Evolutionary conservation across 2,329 filamentous ascomycete species (phyloP).

Genomic region (Fusarium sororula): DNA sequence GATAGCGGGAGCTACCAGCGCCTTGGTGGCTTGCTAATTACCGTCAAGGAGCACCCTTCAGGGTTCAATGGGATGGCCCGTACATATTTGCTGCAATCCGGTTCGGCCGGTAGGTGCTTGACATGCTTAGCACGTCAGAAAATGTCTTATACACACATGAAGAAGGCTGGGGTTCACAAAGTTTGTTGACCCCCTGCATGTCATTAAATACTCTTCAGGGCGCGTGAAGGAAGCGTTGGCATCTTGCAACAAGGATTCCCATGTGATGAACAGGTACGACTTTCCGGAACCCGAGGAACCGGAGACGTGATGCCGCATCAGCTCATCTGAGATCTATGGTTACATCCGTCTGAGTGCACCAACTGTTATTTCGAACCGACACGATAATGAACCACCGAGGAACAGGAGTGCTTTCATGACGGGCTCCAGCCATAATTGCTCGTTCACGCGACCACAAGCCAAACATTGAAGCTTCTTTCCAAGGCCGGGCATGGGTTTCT

Average conservation of each 20-base stretch:
- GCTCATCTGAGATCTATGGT: neutral
- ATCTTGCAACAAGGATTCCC: slow-evolving; percentile 27
- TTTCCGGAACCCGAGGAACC: neutral
- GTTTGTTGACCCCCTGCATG: slow-evolving; percentile 11
- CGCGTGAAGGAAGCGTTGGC: slow-evolving; percentile 5
- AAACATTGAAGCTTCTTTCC: slow-evolving; percentile 7
- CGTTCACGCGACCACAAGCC: slow-evolving; percentile 8
- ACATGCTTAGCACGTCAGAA: slow-evolving; percentile 11
- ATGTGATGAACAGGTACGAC: slow-evolving; percentile 20
- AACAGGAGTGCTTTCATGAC: neutral
- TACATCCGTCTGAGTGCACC: neutral
- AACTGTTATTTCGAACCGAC: neutral
- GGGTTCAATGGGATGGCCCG: slow-evolving; percentile 19
- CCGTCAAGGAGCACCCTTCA: slow-evolving; percentile 22
- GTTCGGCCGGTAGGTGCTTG: slow-evolving; percentile 27
- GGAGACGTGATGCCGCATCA: neutral
- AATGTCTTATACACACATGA: slow-evolving; percentile 14
- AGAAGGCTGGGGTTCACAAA: neutral
- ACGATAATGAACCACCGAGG: neutral
- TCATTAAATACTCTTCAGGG: neutral
- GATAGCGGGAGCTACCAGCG: slow-evolving; percentile 22
- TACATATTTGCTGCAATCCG: slow-evolving; percentile 15
- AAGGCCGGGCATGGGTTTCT: slow-evolving; percentile 31
- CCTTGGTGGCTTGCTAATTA: slow-evolving; percentile 34
- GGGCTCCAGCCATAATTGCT: neutral